These are phyloP conservation scores for Epichloe baconii DNA, from an alignment of 2,329 filamentous ascomycete species.

Conservation along the genomic window DNA sequence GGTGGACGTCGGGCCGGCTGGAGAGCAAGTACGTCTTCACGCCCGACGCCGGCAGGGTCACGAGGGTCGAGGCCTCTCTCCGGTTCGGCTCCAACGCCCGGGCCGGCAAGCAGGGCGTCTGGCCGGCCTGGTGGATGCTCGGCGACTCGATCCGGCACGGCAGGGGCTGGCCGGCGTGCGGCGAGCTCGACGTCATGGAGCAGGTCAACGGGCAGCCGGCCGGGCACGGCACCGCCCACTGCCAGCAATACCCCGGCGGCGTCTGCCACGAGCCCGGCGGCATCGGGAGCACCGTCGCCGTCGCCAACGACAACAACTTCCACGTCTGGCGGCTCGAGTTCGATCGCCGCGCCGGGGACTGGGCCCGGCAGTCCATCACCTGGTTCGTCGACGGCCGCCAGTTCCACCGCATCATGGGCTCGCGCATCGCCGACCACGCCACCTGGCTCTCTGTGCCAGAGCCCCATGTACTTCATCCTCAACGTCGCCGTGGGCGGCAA, in stretches of 20 bases:
- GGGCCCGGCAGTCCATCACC: constrained; percentile 34
- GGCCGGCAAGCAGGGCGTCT: constrained; percentile 37
- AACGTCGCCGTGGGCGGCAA: constrained; percentile 43
- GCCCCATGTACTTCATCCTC: constrained; percentile 37
- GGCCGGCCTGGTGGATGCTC: constrained; percentile 47
- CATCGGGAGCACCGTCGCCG: constrained; percentile 18
- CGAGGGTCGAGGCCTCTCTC: constrained; percentile 31
- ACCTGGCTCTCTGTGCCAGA: constrained; percentile 39
- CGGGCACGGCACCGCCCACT: constrained; percentile 39
- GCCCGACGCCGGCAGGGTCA: constrained; percentile 30
- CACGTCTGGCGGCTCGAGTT: constrained; percentile 38
- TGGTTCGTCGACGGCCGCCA: constrained; percentile 34
- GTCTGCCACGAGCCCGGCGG: constrained; percentile 39
- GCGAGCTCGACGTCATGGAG: constrained; percentile 47
- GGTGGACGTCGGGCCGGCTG: constrained; percentile 44
- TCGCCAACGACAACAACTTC: constrained; percentile 28
- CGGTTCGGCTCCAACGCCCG: constrained; percentile 30
- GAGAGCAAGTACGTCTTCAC: constrained; percentile 36
- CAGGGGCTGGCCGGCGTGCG: constrained; percentile 36
- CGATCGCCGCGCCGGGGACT: constrained; percentile 33
- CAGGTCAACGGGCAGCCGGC: constrained; percentile 35
- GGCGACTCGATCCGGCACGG: constrained; percentile 36
- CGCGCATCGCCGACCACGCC: constrained; percentile 28
- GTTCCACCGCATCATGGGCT: constrained; percentile 31
- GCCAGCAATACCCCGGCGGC: constrained; percentile 30